Evolutionary conservation across 2,329 filamentous ascomycete genomes (phyloP).

Genomic region (Aspergillus sp.): DNA sequence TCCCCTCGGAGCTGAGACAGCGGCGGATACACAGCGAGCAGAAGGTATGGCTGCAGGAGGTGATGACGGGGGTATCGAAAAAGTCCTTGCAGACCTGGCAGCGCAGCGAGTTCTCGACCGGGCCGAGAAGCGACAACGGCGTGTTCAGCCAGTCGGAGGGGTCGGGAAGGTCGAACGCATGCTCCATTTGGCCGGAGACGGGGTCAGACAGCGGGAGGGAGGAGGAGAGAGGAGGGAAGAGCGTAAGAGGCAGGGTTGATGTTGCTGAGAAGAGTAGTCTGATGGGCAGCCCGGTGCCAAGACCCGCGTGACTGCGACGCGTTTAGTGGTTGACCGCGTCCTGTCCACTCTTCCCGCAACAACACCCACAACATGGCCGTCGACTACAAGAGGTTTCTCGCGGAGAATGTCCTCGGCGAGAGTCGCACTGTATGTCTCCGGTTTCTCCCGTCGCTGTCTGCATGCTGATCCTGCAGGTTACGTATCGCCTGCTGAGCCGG

Average conservation of each 20-base stretch:
- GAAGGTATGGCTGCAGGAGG: slow-evolving; percentile 89
- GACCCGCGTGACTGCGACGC: background rate
- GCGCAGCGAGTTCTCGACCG: slow-evolving; percentile 71
- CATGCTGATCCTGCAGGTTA: slow-evolving; percentile 50
- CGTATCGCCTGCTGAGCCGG: slow-evolving; percentile 76
- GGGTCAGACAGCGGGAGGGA: too few relatives aligned
- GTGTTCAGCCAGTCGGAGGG: slow-evolving; percentile 42
- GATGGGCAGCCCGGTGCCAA: slow-evolving; percentile 1
- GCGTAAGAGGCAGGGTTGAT: too few relatives aligned
- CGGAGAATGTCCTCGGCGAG: slow-evolving; percentile 66
- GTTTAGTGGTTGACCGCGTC: background rate
- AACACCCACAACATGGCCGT: slow-evolving; percentile 28
- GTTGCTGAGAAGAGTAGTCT: slow-evolving; percentile 4
- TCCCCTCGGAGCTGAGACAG: slow-evolving; percentile 70
- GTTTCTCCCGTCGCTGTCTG: background rate
- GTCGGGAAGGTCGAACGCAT: slow-evolving; percentile 31
- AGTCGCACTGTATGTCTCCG: slow-evolving; percentile 53
- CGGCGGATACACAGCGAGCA: slow-evolving; percentile 92
- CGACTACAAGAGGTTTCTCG: slow-evolving; percentile 63
- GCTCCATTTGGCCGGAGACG: slow-evolving; percentile 20
- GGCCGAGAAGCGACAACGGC: slow-evolving; percentile 34
- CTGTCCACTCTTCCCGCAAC: slow-evolving; percentile 1
- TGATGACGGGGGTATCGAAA: slow-evolving; percentile 88
- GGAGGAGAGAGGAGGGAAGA: background rate
- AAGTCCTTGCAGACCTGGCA: slow-evolving; percentile 99